A percentile compares a stretch with the other conserved stretches of the same genome.
phyloP scores from a whole-genome alignment of 805 yeast genomes.

The Schizosaccharomyces octosporus region DNA sequence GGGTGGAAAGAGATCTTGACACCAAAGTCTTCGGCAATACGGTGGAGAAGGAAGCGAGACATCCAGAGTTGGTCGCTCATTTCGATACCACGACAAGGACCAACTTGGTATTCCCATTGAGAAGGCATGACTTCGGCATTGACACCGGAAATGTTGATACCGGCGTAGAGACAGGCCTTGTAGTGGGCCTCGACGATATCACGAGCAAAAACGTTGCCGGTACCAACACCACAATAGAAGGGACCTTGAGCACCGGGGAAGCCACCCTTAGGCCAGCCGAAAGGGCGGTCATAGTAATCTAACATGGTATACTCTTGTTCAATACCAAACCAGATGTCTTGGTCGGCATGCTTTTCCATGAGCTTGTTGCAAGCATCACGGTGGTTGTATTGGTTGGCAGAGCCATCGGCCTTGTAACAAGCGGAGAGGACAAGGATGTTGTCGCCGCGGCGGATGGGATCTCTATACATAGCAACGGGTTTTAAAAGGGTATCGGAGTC shows the following conservation, averaged over 20 bases:
- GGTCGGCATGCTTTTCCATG: slow-evolving; percentile 70
- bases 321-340: slow-evolving; percentile 87
- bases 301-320: slow-evolving; percentile 97
- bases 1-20: slow-evolving; percentile 98
- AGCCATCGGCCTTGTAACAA: slow-evolving; percentile 96
- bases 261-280: slow-evolving; percentile 99
- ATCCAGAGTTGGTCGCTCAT: slow-evolving; percentile 98
- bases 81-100: slow-evolving; percentile 82
- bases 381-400: slow-evolving; percentile 96
- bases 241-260: slow-evolving; percentile 99
- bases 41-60: slow-evolving; percentile 73
- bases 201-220: slow-evolving; percentile 93
- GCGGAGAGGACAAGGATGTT: slow-evolving; percentile 85
- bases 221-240: slow-evolving; percentile 98
- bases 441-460: slow-evolving; percentile 95
- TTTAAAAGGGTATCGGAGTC: slow-evolving; percentile 86
- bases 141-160: slow-evolving; percentile 77
- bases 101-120: slow-evolving; percentile 99
- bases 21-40: slow-evolving; percentile 97
- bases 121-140: slow-evolving; percentile 99
- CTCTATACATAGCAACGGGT: slow-evolving; percentile 87
- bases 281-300: slow-evolving; percentile 69
- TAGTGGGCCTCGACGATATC: slow-evolving; percentile 97
- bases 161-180: slow-evolving; percentile 90
- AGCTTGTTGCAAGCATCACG: slow-evolving; percentile 90